Conservation (phyloP, 495 filamentous ascomycete genomes). For the Penicillium subrubescens region DNA sequence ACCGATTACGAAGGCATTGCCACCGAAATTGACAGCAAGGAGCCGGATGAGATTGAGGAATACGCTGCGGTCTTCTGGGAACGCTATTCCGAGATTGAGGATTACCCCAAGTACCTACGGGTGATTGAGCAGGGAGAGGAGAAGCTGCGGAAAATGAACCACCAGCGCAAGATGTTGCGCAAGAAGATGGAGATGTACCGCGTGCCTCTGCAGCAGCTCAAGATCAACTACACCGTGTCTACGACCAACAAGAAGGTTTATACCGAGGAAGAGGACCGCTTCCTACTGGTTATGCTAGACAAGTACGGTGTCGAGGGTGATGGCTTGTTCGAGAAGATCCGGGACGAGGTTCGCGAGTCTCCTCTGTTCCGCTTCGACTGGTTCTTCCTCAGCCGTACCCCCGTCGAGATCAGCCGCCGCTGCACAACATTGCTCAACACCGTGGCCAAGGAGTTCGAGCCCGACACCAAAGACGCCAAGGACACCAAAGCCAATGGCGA, state of each 20-base stretch:
- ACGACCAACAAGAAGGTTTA: constrained; percentile 99
- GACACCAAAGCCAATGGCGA: constrained; percentile 71
- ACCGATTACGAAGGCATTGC: constrained; percentile 81
- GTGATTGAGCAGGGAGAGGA: constrained; percentile 93
- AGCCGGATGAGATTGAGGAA: constrained; percentile 75
- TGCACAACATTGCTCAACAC: constrained; percentile 95
- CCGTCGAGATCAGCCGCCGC: constrained; percentile 85
- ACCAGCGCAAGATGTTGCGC: constrained; percentile 89
- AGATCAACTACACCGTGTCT: constrained; percentile 97
- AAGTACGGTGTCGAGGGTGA: constrained; percentile 86
- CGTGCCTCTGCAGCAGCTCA: constrained; percentile 94
- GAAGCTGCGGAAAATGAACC: constrained; percentile 80
- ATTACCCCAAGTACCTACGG: constrained; percentile 82
- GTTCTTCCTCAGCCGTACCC: constrained; percentile 96
- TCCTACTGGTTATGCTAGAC: constrained; percentile 91
- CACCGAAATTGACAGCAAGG: constrained; percentile 90
- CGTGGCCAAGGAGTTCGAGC: constrained; percentile 90
- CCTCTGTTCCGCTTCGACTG: constrained; percentile 98
- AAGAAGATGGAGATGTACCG: constrained; percentile 96
- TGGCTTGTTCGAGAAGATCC: constrained; percentile 79
- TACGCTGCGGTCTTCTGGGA: constrained; percentile 97
- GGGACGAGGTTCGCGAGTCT: constrained; percentile 90
- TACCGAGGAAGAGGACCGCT: constrained; percentile 97
- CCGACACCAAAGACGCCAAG: constrained; percentile 56
- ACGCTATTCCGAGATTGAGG: constrained; percentile 81